Base-by-base conservation (phyloP, 495 filamentous ascomycete genomes). In the Aspergillus avenaceus region DNA sequence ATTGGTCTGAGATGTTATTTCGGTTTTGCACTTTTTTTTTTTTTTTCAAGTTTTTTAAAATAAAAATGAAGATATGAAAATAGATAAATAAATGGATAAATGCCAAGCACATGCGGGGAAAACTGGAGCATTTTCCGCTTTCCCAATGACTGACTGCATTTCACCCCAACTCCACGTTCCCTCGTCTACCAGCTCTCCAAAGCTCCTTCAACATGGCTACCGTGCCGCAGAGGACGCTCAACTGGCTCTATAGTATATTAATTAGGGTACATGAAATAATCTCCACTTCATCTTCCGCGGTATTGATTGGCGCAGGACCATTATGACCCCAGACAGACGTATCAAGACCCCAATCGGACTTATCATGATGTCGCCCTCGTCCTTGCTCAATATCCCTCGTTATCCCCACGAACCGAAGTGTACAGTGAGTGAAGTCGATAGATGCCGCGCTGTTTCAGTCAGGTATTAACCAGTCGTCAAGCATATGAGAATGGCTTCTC, bases 181-280 rank as follows among this genome's bases (percentile, higher is more conserved):
- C 40, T 23, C 26, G 21, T 37, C 42, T 16, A n/a, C n/a, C n/a
- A n/a, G n/a, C n/a, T n/a, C n/a, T n/a, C n/a, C n/a, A n/a, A 50
- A 23, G 43, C 36, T 49, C 52, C 47, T 48, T 60, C 67, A 54
- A 47, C 53, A 91, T 86, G 79, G 86, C 88, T 68, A 75, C 83
- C 46, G 87, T 95, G 56, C 84, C 88, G 53, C 91, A 93, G 61
- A 86, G 90, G 67, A 85, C 95, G 34, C 78, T 97, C 47, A 88
- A 88, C 65, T 98, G 93, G 93, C 84, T 98, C 2, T 95, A 96
- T 70, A 93, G 86, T 65, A 84, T 95, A 37, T 64, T 98, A 46
- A 86, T 80, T 29, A 89, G 85, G 67, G 91, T 93, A 73, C 61
- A 73, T 22, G 21, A 6, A 8, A 13, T 26, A 12, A 3, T 4